Base-by-base conservation (phyloP, 257 asterid genomes). In the Solanum paucissectum region DNA sequence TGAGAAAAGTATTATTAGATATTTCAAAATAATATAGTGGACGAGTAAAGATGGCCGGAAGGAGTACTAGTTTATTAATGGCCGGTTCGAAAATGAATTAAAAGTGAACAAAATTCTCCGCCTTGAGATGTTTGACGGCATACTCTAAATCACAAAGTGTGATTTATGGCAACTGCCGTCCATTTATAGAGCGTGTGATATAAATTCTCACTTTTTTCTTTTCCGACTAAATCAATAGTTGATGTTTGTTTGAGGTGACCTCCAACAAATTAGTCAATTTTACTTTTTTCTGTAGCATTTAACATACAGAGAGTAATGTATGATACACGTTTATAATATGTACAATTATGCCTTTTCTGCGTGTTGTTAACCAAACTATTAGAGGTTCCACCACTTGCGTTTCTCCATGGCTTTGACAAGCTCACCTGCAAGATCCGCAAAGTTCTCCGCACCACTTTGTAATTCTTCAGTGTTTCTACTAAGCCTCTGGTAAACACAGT, bases 311-410 rank as follows among this genome's bases (percentile, higher is more conserved):
- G 11, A 38, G 12, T 20, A 23, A 76, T 76, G 83, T 11, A n/a
- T n/a, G 34, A 25, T 77, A 42, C 64, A 42, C 64, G 64, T 77
- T 40, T 77, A 77, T 20, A 79, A 44, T 77, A 79, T 79, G 84
- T 25, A 77, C 84, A 42, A 25, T 25, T 77, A 77, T 40, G n/a
- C 68, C 11, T 18, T 55, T 55, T 18, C n/a, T 55, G 64, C 23
- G 77, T 72, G 52, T 36, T 25, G 18, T 40, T 38, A 1, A 6
- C 83, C 21, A 1, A 21, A 21, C n/a, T 27, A 46, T 94, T 75
- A 96, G 16, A 91, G 55, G 52, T 95, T 93, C 98, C 99, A 96
- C 98, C 98, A 94, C 87, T 93, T 92, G 23, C 98, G 96, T 60
- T 94, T 92, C 87, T 96, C 98, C 98, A 95, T 95, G 5, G 87